Base-by-base conservation (phyloP, 257 asterid genomes). In the Nicotiana paniculata region DNA sequence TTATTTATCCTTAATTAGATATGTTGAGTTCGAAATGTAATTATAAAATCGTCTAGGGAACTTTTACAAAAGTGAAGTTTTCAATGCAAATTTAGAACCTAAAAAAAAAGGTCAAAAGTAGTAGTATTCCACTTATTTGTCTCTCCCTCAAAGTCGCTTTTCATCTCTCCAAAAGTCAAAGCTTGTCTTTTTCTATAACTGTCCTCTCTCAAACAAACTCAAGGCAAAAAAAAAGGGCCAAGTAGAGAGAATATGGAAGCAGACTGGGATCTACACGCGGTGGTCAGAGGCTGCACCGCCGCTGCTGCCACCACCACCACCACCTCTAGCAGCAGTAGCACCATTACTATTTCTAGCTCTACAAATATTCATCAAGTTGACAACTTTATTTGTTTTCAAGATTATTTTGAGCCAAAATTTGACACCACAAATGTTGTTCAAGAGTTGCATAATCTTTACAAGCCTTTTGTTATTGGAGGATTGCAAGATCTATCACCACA, bases 211-310 rank as follows among this genome's bases (percentile, higher is more conserved):
- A 17, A 15, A 43, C 21, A 51, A 75, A 75, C 43, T 51, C 80
- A 48, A 75, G 39, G 79, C 21, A 1, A 74, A 55, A 24, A 54
- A 54, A 55, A 16, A 8, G 28, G 28, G 16, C 16, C n/a, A 26
- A 74, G 21, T 17, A 51, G 6, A 74, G 65, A 10, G 77, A 74
- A 6, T 82, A 94, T 90, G 98, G 97, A 87, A 15, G 97, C 91
- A 35, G 98, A 93, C 69, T 94, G 98, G 98, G 97, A 91, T 88
- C 95, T 94, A 12, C 92, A 91, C 64, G 98, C 98, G 84, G 97
- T 93, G 88, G 98, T 94, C 63, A 83, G 98, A 86, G 93, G 98
- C 90, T 94, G 93, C 94, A 77, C 92, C 85, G 79, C 95, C 87
- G 2, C 85, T 61, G 11, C 87, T 53, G 0, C 92, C 81, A 0